Percentiles rank a stretch among this genome's conserved stretches.
Evolutionary conservation across 2,329 filamentous ascomycete species (phyloP).

Genomic region (Diplocarpon mali): DNA sequence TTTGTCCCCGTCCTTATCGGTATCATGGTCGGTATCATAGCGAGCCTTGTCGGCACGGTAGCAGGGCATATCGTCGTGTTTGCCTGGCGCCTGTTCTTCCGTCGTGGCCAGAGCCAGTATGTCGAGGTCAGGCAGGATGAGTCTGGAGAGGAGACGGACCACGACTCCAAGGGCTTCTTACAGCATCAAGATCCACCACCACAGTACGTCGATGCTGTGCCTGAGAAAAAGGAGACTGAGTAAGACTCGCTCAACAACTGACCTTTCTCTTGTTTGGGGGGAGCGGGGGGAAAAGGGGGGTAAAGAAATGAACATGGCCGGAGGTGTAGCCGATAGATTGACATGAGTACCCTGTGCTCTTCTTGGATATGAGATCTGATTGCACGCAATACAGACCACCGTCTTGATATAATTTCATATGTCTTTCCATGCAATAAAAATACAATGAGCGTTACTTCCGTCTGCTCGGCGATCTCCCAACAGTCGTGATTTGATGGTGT

Average conservation of each 20-base stretch:
- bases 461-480: too few species aligned
- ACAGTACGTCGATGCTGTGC: slow-evolving; percentile 20
- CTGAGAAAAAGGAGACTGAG: slow-evolving; percentile 13
- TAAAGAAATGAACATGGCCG: neutral
- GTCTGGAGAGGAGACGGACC: slow-evolving; percentile 9
- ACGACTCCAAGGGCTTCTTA: slow-evolving; percentile 21
- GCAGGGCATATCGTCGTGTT: slow-evolving; percentile 51
- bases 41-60: slow-evolving; percentile 57
- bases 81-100: slow-evolving; percentile 43
- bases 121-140: slow-evolving; percentile 18
- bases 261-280: neutral
- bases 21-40: slow-evolving; percentile 54
- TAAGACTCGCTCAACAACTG: neutral
- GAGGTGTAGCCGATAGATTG: neutral
- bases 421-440: neutral
- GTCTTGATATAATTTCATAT: neutral
- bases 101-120: slow-evolving; percentile 29
- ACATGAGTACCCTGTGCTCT: neutral
- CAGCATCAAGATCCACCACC: slow-evolving; percentile 23
- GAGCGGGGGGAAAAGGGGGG: neutral
- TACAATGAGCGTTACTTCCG: neutral
- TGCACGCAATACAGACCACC: slow-evolving; percentile 5
- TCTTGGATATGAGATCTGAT: slow-evolving; percentile 2
- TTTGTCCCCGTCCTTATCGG: slow-evolving; percentile 59
- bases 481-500: too few species aligned